Evolutionary conservation across 2,329 filamentous ascomycete species (phyloP).

Genomic region (Fonsecaea erecta): DNA sequence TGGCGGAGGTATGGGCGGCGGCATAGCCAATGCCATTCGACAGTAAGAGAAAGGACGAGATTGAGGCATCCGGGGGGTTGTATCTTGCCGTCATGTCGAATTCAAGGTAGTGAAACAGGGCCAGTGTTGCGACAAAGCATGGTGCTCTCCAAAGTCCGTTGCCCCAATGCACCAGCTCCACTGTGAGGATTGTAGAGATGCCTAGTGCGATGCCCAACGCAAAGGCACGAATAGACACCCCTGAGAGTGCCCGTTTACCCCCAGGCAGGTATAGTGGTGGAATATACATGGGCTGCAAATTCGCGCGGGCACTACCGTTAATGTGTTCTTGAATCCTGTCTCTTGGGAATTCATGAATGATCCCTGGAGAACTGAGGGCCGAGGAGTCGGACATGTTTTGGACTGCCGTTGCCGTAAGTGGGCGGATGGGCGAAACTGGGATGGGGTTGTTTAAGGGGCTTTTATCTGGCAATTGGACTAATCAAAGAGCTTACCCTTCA

Average conservation of each 20-base stretch:
- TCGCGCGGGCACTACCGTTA: slow-evolving; percentile 18
- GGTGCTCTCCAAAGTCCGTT: slow-evolving; percentile 60
- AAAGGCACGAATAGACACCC: slow-evolving; percentile 53
- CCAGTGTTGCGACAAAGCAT: slow-evolving; percentile 63
- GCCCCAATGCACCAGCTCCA: slow-evolving; percentile 38
- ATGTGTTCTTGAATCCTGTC: slow-evolving; percentile 19
- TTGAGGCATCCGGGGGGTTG: slow-evolving; percentile 74
- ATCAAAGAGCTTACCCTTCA: not conserved
- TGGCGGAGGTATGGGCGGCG: slow-evolving; percentile 76
- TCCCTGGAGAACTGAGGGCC: slow-evolving; percentile 24
- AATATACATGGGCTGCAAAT: slow-evolving; percentile 25
- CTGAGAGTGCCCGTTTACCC: slow-evolving; percentile 50
- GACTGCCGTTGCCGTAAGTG: not conserved
- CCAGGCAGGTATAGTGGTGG: slow-evolving; percentile 33
- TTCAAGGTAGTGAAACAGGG: slow-evolving; percentile 92
- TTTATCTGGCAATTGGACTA: not conserved
- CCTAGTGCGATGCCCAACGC: slow-evolving; percentile 50
- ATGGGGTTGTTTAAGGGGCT: not conserved
- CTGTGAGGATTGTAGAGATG: slow-evolving; percentile 40
- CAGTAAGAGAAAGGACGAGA: slow-evolving; percentile 80
- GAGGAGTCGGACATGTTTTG: slow-evolving; percentile 30
- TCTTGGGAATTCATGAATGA: slow-evolving; percentile 33
- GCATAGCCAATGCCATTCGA: slow-evolving; percentile 85
- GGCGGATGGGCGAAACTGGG: not conserved
- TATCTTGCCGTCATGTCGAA: slow-evolving; percentile 86